A percentile compares a stretch with the other conserved stretches of the same genome.
Conservation (phyloP, 2,329 filamentous ascomycete species). For the Rutstroemia sp. region DNA sequence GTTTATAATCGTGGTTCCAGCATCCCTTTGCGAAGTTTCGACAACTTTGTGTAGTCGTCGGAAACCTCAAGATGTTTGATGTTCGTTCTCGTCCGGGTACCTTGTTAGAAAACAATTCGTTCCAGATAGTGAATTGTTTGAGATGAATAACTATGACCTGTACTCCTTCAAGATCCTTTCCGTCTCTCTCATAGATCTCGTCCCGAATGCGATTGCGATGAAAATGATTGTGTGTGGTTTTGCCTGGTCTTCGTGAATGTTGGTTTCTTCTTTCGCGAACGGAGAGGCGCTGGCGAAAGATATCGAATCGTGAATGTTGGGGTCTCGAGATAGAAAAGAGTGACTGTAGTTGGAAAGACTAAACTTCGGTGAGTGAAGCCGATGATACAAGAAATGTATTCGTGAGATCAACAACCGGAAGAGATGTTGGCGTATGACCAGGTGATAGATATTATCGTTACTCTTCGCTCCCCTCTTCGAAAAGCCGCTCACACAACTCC, state of each 20-base stretch:
- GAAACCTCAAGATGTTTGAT: background rate
- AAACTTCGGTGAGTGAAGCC: background rate
- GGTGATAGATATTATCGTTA: background rate
- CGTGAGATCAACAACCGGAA: background rate
- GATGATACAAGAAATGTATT: background rate
- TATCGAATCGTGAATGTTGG: background rate
- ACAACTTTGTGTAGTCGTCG: background rate
- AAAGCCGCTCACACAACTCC: background rate
- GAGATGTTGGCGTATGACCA: background rate
- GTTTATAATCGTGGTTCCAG: constrained; percentile 26
- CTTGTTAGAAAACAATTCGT: background rate
- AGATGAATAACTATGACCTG: too few relatives aligned
- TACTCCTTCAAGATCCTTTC: background rate
- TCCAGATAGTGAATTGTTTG: too few relatives aligned
- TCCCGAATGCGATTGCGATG: background rate
- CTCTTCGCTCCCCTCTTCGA: background rate
- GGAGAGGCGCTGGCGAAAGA: background rate
- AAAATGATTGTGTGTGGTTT: background rate
- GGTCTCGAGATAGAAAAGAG: background rate
- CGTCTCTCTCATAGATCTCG: background rate
- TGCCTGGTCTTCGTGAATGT: background rate
- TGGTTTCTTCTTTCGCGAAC: background rate
- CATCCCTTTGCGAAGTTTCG: constrained; percentile 17
- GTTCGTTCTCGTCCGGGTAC: background rate
- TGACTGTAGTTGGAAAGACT: constrained; percentile 7